Conservation (phyloP, 2,329 filamentous ascomycete species). For the Verticillium tricorpus region DNA sequence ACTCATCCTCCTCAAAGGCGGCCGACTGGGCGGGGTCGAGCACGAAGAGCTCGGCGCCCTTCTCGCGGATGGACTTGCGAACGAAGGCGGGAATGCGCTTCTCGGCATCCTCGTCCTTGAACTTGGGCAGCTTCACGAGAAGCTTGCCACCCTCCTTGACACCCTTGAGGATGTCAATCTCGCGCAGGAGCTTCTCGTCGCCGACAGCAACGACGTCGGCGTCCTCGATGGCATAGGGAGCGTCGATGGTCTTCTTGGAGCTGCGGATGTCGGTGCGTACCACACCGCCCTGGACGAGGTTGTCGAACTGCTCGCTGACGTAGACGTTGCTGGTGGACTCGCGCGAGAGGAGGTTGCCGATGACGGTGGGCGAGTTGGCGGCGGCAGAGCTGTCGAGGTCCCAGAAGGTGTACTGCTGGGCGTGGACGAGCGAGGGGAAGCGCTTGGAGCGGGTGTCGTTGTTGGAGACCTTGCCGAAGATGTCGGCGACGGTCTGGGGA, state of each 20-base stretch:
- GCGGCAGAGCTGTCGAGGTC: constrained; percentile 73
- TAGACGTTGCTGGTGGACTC: constrained; percentile 62
- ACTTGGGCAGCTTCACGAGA: constrained; percentile 69
- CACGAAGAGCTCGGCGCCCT: constrained; percentile 67
- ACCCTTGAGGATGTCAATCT: constrained; percentile 68
- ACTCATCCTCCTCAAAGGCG: constrained; percentile 60
- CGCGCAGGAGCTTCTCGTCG: constrained; percentile 69
- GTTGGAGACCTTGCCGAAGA: constrained; percentile 44
- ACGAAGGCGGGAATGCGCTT: constrained; percentile 72
- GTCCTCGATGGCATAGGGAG: constrained; percentile 73
- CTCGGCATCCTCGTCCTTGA: constrained; percentile 86
- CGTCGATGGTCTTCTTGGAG: constrained; percentile 77
- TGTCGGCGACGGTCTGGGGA: constrained; percentile 46
- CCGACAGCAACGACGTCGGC: constrained; percentile 78
- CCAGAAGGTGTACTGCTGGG: constrained; percentile 91
- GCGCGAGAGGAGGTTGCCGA: constrained; percentile 62
- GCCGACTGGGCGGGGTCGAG: constrained; percentile 68
- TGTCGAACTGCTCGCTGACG: constrained; percentile 59
- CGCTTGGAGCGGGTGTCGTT: constrained; percentile 43
- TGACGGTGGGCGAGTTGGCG: constrained; percentile 56
- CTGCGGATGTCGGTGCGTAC: constrained; percentile 81
- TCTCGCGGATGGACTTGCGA: constrained; percentile 66
- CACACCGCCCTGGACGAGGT: constrained; percentile 69
- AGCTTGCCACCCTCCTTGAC: constrained; percentile 68
- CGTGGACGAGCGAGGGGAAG: constrained; percentile 44